phyloP scores from a whole-genome alignment of 257 asterid species.

The Solanum dulcamara region DNA sequence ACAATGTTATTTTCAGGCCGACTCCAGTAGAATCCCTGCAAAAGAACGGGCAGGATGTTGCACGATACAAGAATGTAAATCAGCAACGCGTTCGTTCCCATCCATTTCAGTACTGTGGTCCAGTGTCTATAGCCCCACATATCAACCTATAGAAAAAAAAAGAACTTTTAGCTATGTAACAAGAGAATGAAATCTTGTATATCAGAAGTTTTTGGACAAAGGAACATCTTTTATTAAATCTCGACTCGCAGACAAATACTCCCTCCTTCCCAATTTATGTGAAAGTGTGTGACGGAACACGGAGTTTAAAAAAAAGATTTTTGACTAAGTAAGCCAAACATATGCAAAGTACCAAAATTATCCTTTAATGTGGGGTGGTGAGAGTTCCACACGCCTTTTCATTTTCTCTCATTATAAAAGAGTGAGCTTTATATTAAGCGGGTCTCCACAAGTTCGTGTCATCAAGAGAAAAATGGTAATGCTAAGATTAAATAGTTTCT shows the following conservation, averaged over 20 bases:
- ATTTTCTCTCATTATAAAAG: no score
- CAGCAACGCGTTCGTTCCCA: slow-evolving; percentile 44
- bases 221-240: not conserved
- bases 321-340: not conserved
- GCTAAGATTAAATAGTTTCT: no score
- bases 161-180: not conserved
- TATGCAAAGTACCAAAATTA: not conserved
- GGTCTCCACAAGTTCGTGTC: no score
- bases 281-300: no score
- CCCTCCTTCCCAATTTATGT: not conserved
- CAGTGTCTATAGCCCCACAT: slow-evolving; percentile 34
- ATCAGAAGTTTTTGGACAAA: not conserved
- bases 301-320: not conserved
- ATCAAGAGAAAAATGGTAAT: no score
- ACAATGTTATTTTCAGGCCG: slow-evolving; percentile 42
- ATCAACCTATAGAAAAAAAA: slow-evolving; percentile 31
- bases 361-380: no score
- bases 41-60: slow-evolving; percentile 42
- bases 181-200: not conserved
- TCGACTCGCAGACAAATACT: not conserved
- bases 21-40: slow-evolving; percentile 57
- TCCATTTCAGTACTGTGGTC: slow-evolving; percentile 35
- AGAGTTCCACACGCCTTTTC: no score
- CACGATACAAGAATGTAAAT: slow-evolving; percentile 49
- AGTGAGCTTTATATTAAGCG: no score